phyloP scores from a whole-genome alignment of 2,329 filamentous ascomycete genomes.

The Fusarium avenaceum region DNA sequence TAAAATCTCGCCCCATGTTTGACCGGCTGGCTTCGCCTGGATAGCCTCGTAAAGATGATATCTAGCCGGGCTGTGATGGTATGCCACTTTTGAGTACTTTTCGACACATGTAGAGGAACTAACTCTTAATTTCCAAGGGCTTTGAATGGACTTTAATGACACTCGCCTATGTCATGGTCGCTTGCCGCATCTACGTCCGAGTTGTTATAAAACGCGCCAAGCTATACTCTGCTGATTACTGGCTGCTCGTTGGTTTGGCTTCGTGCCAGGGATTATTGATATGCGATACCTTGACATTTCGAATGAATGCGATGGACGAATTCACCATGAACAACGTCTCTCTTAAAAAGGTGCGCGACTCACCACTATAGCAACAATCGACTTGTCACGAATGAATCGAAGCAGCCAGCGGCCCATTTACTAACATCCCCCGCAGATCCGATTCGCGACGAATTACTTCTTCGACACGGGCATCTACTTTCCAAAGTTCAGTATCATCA shows the following conservation, averaged over 20 bases:
- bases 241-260: not conserved
- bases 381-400: not conserved
- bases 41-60: constrained; percentile 3
- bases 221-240: not conserved
- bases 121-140: not conserved
- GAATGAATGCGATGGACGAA: constrained; percentile 15
- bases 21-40: not conserved
- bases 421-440: not conserved
- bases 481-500: constrained; percentile 17
- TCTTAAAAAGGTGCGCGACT: not conserved
- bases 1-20: not conserved
- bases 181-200: constrained; percentile 11
- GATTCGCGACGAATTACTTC: constrained; percentile 18
- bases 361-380: not conserved
- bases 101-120: too few relatives aligned
- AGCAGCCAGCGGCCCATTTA: too few relatives aligned
- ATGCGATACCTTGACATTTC: constrained; percentile 10
- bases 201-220: not conserved
- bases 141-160: constrained; percentile 15
- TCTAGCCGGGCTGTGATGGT: constrained; percentile 18
- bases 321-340: constrained; percentile 8
- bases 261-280: constrained; percentile 3
- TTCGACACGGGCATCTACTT: constrained; percentile 26
- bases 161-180: constrained; percentile 8
- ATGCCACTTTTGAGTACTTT: not conserved